Base-by-base conservation (phyloP, 805 yeast genomes). In the Hanseniaspora guilliermondii region DNA sequence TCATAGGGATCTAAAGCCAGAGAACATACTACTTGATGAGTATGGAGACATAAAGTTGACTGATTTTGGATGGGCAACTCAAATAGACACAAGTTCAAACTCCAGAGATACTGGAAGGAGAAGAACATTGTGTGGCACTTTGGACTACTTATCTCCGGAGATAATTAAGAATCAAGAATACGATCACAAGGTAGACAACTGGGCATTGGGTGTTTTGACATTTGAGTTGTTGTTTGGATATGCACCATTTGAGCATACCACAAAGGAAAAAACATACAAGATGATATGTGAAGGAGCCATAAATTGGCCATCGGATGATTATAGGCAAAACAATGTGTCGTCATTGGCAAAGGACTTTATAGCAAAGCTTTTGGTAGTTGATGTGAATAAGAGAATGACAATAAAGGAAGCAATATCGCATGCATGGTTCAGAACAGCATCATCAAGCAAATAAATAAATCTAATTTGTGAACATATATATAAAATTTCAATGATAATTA, bases 41-140 rank as follows among this genome's bases (percentile, higher is more conserved):
- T 79, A 86, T 63, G 85, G 88, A 58, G 77, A 77, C 24, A 74
- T 91, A 53, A 91, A 89, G 65, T 74, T 91, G 38, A 83, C 96
- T 19, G 98, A 91, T 68, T 91, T 93, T 65, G 98, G 98, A 14
- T 91, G 97, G 97, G 84, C 95, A 55, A 91, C 89, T 2, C 58
- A 62, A 7, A 44, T 42, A 6, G 45, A 52, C 35, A 22, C 21
- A 30, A 42, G 32, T 12, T 21, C 25, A 6, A 36, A 44, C 25
- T 80, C 80, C 60, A 76, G 85, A 0, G 78, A 79, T 0, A 69
- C 76, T 0, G 69, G 73, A 0, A 76, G 78, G 58, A 71, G 96
- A 62, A 74, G 80, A 16, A 91, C 97, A 0, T 77, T 93, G 71
- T 93, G 97, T 68, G 97, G 98, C 0, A 93, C 98, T 0, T 71